Evolutionary conservation across 108 stramenopile species (phyloP).

Genomic region (Skeletonema tropicum): DNA sequence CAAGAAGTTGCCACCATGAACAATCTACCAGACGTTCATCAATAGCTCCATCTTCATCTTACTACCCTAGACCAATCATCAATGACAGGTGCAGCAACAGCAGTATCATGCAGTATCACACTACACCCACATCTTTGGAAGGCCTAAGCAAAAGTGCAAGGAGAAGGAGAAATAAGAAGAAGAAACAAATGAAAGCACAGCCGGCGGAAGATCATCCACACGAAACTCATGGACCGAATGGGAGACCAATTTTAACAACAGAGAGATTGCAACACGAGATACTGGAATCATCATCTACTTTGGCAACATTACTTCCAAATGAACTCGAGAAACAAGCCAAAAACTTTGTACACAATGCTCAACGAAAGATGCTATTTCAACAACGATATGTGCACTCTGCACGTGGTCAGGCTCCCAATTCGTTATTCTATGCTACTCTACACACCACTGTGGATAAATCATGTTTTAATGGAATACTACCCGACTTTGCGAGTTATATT

Average conservation of each 20-base stretch:
- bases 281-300: background rate
- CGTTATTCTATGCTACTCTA: background rate
- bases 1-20: background rate
- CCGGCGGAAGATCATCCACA: background rate
- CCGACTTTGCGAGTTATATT: no score
- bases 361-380: conserved; percentile 6
- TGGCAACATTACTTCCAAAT: background rate
- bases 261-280: background rate
- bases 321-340: background rate
- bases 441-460: background rate
- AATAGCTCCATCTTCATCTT: background rate
- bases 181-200: background rate
- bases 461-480: background rate
- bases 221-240: background rate
- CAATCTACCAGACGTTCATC: no score
- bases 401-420: background rate
- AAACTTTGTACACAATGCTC: background rate
- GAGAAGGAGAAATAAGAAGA: background rate
- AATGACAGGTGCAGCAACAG: background rate
- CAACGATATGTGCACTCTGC: background rate
- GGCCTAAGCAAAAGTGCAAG: background rate
- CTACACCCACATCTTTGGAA: background rate
- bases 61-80: background rate
- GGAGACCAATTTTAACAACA: background rate
- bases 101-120: background rate